phyloP scores from a whole-genome alignment of 2,329 filamentous ascomycete genomes.

The Diaporthe longicolla region DNA sequence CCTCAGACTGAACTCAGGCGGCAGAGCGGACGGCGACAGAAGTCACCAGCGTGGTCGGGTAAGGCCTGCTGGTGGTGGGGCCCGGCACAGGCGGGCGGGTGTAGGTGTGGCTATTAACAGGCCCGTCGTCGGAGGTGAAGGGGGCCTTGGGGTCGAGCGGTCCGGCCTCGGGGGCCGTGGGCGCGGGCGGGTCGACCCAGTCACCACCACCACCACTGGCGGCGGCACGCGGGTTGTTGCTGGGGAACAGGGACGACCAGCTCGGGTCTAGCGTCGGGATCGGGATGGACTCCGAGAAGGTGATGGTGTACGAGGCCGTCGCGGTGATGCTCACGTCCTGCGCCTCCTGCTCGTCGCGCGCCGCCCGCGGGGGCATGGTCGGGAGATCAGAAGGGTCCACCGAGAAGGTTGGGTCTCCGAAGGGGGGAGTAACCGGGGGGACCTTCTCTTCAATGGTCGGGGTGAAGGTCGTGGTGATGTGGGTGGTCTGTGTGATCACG shows the following conservation, averaged over 20 bases:
- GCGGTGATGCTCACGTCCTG: too few relatives aligned
- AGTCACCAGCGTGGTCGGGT: conserved; percentile 3
- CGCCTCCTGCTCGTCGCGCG: too few relatives aligned
- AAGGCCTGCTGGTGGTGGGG: background rate
- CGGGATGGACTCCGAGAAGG: too few relatives aligned
- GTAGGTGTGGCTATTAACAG: too few relatives aligned
- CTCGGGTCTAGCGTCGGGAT: background rate
- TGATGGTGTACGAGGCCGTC: too few relatives aligned
- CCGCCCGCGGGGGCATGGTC: too few relatives aligned
- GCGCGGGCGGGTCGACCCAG: too few relatives aligned
- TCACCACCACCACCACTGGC: background rate
- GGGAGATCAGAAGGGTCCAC: too few relatives aligned
- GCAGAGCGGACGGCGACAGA: background rate
- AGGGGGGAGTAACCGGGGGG: too few relatives aligned
- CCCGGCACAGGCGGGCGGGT: too few relatives aligned
- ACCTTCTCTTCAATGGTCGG: too few relatives aligned
- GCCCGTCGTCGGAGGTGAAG: background rate
- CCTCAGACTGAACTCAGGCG: background rate
- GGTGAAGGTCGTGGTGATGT: background rate
- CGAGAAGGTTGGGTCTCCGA: too few relatives aligned
- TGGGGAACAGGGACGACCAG: background rate
- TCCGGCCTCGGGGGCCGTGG: background rate
- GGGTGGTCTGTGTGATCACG: background rate
- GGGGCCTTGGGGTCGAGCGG: background rate
- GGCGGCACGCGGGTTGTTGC: background rate